Percentiles rank a stretch among this genome's conserved stretches.
These are phyloP conservation scores for Saussurea involucrata DNA, from an alignment of 129 eudicot genomes.

Conservation along the genomic window DNA sequence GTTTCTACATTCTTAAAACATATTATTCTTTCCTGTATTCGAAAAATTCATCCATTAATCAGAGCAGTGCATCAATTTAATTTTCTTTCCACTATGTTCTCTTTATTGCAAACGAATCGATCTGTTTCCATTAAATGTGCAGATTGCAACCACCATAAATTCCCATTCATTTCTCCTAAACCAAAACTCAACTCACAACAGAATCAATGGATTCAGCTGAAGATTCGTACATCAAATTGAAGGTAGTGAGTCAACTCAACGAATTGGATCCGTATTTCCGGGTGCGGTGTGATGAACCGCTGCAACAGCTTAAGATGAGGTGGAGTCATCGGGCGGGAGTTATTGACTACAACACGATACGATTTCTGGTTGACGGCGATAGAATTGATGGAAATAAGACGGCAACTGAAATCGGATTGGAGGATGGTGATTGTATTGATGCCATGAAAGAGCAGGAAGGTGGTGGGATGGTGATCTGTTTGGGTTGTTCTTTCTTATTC, in stretches of 20 bases:
- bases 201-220: not conserved
- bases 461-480: not conserved
- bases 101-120: too few relatives aligned
- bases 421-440: slow-evolving; percentile 9
- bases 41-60: too few relatives aligned
- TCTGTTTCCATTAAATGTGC: too few relatives aligned
- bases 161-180: too few relatives aligned
- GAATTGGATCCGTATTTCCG: slow-evolving; percentile 12
- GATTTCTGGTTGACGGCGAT: not conserved
- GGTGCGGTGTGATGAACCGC: not conserved
- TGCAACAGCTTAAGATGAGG: not conserved
- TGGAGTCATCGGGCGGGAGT: not conserved
- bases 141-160: too few relatives aligned
- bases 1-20: too few relatives aligned
- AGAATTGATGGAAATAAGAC: not conserved
- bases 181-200: too few relatives aligned
- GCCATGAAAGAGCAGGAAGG: not conserved
- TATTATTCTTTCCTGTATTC: too few relatives aligned
- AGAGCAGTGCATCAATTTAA: too few relatives aligned
- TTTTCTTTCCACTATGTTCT: too few relatives aligned
- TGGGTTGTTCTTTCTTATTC: too few relatives aligned
- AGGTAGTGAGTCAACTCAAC: slow-evolving; percentile 14
- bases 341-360: not conserved
- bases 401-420: not conserved
- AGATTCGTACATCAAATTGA: not conserved